Percentiles rank a stretch among this genome's conserved stretches.
These are phyloP conservation scores for Striga hermonthica DNA, from an alignment of 305 asterid genomes.

Conservation along the genomic window DNA sequence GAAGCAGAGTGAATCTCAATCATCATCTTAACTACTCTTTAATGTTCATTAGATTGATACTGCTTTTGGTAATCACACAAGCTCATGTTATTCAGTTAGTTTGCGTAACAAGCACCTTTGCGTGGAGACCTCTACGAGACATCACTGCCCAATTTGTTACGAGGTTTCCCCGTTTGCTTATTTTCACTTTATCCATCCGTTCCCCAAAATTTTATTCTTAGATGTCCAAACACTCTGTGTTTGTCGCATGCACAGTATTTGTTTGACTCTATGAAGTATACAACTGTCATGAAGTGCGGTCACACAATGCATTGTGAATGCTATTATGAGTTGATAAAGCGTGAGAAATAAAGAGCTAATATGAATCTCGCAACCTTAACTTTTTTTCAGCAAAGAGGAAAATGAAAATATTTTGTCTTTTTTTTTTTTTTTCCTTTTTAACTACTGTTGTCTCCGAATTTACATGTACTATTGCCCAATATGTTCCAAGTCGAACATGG, in stretches of 20 bases:
- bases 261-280: constrained; percentile 84
- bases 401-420: not conserved
- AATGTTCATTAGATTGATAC: no score
- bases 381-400: not conserved
- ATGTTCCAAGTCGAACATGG: constrained; percentile 75
- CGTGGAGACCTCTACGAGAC: no score
- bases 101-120: no score
- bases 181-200: no score
- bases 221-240: not conserved
- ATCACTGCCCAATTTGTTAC: no score
- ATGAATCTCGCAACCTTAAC: not conserved
- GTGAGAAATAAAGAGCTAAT: constrained; percentile 58
- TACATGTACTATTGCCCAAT: constrained; percentile 86
- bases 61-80: no score
- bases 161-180: no score
- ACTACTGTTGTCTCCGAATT: not conserved
- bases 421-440: no score
- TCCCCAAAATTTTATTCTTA: no score
- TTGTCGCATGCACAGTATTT: constrained; percentile 54
- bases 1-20: no score
- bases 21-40: no score
- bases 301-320: constrained; percentile 98
- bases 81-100: no score
- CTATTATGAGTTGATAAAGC: constrained; percentile 76
- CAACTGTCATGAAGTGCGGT: constrained; percentile 90